Base-by-base conservation (phyloP, 345 rosid genomes). In the Hevea brasiliensis region DNA sequence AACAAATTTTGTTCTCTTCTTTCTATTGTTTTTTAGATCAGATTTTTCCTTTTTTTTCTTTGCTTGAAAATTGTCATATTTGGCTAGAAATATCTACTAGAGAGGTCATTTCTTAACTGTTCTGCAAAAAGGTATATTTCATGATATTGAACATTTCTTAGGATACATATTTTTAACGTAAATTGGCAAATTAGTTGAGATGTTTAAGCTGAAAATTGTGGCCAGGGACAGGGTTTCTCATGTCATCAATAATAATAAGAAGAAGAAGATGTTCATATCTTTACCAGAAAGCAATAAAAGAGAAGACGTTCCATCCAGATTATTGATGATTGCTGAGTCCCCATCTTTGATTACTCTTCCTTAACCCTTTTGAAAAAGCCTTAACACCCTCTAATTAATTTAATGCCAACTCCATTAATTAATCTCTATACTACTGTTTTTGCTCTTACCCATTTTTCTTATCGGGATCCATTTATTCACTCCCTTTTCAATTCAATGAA, bases 281-380 rank as follows among this genome's bases (percentile, higher is more conserved):
- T 81, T 76, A 77, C 74, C 45, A 54, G 61, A 84, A 82, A 87
- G 87, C 61, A 45, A 81, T 72, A 59, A 61, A 80, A 79, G 77
- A 68, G 82, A 69, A 74, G 77, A 79, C 44, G 84, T 82, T 66
- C 62, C 74, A 73, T 73, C 78, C 63, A 74, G 61, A 77, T 82
- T 64, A 76, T 72, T 76, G 76, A 61, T 24, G 13, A 57, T n/a
- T n/a, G n/a, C n/a, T n/a, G n/a, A 7, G 81, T 79, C 40, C 86
- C 85, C 77, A 74, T 53, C 66, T 54, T 65, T 77, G 90, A 84
- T 82, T 62, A 77, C 77, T 82, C 81, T 68, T 27, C 50, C 73
- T 77, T 61, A 81, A 82, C 91, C 79, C 83, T 81, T 84, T 81
- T 76, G 91, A 88, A 61, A 85, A 88, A 79, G 88, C 80, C 84